A percentile compares a stretch with the other conserved stretches of the same genome.
Evolutionary conservation across 2,329 filamentous ascomycete genomes (phyloP).

Genomic region (Colletotrichum sp.): DNA sequence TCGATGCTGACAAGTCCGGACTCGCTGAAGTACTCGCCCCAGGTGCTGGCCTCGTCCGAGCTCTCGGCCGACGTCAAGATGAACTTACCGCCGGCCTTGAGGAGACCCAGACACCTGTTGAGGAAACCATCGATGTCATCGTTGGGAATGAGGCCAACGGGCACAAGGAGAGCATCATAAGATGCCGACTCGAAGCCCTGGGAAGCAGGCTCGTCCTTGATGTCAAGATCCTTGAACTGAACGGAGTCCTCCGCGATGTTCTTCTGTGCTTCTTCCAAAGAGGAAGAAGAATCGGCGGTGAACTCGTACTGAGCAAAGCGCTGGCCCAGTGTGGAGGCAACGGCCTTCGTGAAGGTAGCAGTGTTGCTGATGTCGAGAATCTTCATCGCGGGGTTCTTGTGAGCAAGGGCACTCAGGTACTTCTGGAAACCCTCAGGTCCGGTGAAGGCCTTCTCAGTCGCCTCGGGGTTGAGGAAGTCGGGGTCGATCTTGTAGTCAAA

Average conservation of each 20-base stretch:
- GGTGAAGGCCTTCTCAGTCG: not conserved
- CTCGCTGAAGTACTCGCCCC: constrained; percentile 23
- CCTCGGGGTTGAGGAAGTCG: constrained; percentile 31
- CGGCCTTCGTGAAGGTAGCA: constrained; percentile 4
- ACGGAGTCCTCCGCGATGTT: constrained; percentile 50
- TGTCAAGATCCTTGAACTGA: constrained; percentile 30
- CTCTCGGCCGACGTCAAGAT: constrained; percentile 27
- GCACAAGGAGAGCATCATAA: constrained; percentile 41
- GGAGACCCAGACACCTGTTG: constrained; percentile 19
- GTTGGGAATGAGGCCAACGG: constrained; percentile 34
- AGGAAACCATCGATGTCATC: constrained; percentile 26
- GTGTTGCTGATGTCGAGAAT: not conserved
- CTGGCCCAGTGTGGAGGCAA: not conserved
- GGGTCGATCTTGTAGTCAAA: constrained; percentile 39
- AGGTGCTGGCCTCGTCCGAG: constrained; percentile 17
- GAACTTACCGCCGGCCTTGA: constrained; percentile 33
- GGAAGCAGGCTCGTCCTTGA: constrained; percentile 30
- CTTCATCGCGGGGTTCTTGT: constrained; percentile 26
- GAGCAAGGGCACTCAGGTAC: constrained; percentile 21
- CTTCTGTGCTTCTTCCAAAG: constrained; percentile 29
- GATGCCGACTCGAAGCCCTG: constrained; percentile 37
- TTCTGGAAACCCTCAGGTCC: not conserved
- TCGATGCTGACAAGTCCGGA: constrained; percentile 37
- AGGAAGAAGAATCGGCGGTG: not conserved
- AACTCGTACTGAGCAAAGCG: not conserved